Conservation (phyloP, 2,329 filamentous ascomycete species). For the Arthrobotrys sinensis region DNA sequence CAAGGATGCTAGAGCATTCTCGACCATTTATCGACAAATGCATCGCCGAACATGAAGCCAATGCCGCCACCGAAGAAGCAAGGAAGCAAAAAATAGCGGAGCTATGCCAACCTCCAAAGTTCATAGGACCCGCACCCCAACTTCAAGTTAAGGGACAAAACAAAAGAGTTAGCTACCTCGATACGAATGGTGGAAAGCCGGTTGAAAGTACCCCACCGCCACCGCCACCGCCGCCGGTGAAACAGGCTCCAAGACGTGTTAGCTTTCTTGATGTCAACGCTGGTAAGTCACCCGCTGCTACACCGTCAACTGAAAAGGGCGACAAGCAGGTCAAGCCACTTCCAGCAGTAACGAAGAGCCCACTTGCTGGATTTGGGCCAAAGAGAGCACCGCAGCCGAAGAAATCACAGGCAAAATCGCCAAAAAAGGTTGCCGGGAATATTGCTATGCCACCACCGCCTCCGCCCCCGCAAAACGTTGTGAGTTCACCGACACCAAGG, state of each 20-base stretch:
- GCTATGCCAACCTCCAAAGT: slow-evolving; percentile 13
- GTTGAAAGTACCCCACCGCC: background rate
- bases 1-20: background rate
- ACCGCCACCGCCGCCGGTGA: background rate
- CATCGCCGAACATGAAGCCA: background rate
- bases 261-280: slow-evolving; percentile 5
- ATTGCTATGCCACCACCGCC: background rate
- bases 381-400: background rate
- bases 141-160: slow-evolving; percentile 12
- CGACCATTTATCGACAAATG: background rate
- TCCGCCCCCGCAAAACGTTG: background rate
- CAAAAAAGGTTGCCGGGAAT: background rate
- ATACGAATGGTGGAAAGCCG: background rate
- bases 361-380: background rate
- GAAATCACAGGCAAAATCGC: background rate
- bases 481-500: background rate
- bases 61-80: background rate
- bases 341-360: background rate
- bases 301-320: background rate
- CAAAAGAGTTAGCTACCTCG: slow-evolving; percentile 22
- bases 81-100: slow-evolving; percentile 28
- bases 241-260: background rate
- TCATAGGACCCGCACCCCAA: slow-evolving; percentile 35
- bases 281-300: background rate
- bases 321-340: background rate